Base-by-base conservation (phyloP, 768 basidiomycete genomes). In the Russula vinacea region DNA sequence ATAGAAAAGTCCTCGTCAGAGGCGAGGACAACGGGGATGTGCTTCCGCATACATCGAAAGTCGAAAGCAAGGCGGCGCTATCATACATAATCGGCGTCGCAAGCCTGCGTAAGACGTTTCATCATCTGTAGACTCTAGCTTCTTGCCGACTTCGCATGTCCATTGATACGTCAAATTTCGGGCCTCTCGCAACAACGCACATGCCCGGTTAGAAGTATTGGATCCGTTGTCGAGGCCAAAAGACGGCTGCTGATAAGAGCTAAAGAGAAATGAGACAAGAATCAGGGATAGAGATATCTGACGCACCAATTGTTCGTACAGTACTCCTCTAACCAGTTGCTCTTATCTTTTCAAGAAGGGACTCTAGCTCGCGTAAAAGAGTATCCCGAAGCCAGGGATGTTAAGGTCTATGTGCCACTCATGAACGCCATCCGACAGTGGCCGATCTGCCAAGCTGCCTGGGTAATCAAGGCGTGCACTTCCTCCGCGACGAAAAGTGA, bases 381-480 rank as follows among this genome's bases (percentile, higher is more conserved):
- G 71, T 71, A 6, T 19, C 0, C 78, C 73, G 58, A 82, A 84
- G 9, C 71, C 55, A 3, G 67, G 24, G 16, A 70, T 24, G 5
- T 54, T 55, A 7, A 80, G 68, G 19, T 81, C 78, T 1, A 59
- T 37, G 63, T 84, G 84, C 78, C 80, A 83, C 26, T 66, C 69
- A 57, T 40, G 62, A 22, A 47, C 57, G 4, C 66, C 68, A 14
- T 24, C 44, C 1, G 56, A 66, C 7, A 71, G n/a, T 0, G 71
- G 73, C 81, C 81, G 6, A 78, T 71, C 63, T 85, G 81, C 62
- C 75, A 78, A 1, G 73, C 74, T 24, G 81, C 74, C 60, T 83
- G 84, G 10, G 69, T 71, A 1, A 84, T 26, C 0, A 84, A 72
- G 0, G 74, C 59, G 62, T 81, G 75, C 0, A 84, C 78, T 17